Evolutionary conservation across 1,284 basidiomycete genomes (phyloP).

Genomic region (Fomes fomentarius): DNA sequence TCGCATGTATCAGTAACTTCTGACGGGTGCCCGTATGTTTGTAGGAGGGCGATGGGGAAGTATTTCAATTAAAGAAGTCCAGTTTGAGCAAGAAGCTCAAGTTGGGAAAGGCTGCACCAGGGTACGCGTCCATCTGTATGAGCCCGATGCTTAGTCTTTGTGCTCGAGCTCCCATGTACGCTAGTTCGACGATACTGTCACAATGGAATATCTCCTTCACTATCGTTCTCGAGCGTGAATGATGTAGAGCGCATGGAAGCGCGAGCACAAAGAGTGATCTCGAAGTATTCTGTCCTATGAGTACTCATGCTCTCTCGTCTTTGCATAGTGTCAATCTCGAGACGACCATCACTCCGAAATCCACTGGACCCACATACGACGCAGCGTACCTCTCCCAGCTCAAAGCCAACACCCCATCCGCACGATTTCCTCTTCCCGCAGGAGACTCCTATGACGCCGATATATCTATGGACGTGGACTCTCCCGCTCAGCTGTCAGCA

Average conservation of each 20-base stretch:
- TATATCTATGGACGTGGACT: slow-evolving; percentile 53
- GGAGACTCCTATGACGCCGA: slow-evolving; percentile 50
- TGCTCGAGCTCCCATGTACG: slow-evolving; percentile 23
- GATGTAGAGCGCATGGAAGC: slow-evolving; percentile 16
- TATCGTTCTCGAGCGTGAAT: neutral
- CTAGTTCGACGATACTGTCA: slow-evolving; percentile 10
- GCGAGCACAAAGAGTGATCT: too few relatives aligned
- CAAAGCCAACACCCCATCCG: slow-evolving; percentile 77
- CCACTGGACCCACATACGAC: slow-evolving; percentile 68
- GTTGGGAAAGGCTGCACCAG: neutral
- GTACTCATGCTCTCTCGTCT: too few relatives aligned
- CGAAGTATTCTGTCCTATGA: too few relatives aligned
- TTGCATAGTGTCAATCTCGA: slow-evolving; percentile 36
- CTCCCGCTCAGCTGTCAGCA: slow-evolving; percentile 32
- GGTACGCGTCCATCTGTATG: slow-evolving; percentile 17
- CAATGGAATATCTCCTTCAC: neutral
- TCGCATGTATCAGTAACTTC: slow-evolving; percentile 27
- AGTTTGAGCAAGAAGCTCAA: slow-evolving; percentile 56
- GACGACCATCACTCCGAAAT: slow-evolving; percentile 50
- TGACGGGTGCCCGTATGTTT: slow-evolving; percentile 14
- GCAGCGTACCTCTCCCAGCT: slow-evolving; percentile 80
- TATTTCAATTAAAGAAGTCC: slow-evolving; percentile 79
- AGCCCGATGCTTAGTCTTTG: neutral
- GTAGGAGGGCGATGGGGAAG: slow-evolving; percentile 60
- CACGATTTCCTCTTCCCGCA: slow-evolving; percentile 48